These are phyloP conservation scores for Pseudogymnoascus destructans DNA, from an alignment of 2,329 filamentous ascomycete genomes.

Conservation along the genomic window DNA sequence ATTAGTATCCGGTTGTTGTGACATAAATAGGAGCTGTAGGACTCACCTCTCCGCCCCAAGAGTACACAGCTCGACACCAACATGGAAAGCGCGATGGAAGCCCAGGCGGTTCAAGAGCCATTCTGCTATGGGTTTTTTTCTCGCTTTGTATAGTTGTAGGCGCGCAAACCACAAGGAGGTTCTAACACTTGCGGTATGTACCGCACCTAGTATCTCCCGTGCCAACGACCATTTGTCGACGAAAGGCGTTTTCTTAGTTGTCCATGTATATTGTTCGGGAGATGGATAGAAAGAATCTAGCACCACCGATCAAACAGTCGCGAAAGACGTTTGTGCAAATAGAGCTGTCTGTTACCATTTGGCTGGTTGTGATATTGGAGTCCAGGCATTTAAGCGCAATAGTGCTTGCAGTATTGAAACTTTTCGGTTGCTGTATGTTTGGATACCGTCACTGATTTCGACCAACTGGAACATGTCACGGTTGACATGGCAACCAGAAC, in stretches of 20 bases:
- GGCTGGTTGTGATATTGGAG: neutral
- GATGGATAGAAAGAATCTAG: neutral
- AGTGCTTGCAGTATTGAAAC: constrained; percentile 2
- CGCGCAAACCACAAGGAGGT: neutral
- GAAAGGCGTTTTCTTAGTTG: neutral
- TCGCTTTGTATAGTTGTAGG: neutral
- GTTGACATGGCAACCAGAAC: constrained; percentile 1
- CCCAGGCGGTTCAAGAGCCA: constrained; percentile 43
- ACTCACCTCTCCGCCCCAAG: constrained; percentile 71
- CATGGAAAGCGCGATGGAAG: constrained; percentile 74
- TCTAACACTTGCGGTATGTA: neutral
- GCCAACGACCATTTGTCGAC: neutral
- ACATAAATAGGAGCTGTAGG: constrained; percentile 9
- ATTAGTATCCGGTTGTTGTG: constrained; percentile 12
- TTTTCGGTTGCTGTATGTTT: constrained; percentile 2
- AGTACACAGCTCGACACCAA: constrained; percentile 85
- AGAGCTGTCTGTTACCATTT: neutral
- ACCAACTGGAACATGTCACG: neutral
- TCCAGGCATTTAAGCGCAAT: neutral
- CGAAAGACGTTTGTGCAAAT: neutral
- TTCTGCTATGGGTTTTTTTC: constrained; percentile 19
- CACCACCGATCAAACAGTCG: neutral
- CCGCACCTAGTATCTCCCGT: constrained; percentile 2
- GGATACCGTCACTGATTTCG: neutral
- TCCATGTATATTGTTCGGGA: neutral